Base-by-base conservation (phyloP, 768 basidiomycete genomes). In the Vararia minispora region DNA sequence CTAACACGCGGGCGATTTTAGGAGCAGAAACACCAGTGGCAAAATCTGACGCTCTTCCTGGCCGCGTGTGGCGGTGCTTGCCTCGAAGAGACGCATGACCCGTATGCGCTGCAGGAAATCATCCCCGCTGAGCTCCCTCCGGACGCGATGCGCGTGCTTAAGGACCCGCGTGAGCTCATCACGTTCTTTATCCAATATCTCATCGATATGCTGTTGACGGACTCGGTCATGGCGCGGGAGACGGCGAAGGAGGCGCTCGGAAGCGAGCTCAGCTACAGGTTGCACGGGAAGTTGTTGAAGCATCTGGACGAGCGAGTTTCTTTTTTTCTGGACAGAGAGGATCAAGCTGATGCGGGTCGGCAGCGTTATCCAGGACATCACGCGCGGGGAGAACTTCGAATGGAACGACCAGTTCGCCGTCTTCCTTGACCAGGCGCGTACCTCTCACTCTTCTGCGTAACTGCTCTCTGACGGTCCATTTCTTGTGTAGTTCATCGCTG, bases 21-120 rank as follows among this genome's bases (percentile, higher is more conserved):
- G 84, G 84, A 87, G 14, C 68, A 75, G 47, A 71, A 77, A 28
- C 71, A 67, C 26, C 82, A 88, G 47, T 95, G 90, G 89, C 79
- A 85, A 50, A 88, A 91, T 52, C 61, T 88, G 10, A 79, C 83
- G 0, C 59, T 88, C 17, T 86, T 82, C 58, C 62, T 92, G 27
- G 75, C 84, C 3, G 72, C 83, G 0, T 68, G 79, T n/a, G 76
- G 78, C 26, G 80, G 81, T 4, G 63, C 72, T 5, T 80, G 80
- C 44, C 59, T 74, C 14, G 60, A 65, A 28, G 73, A 80, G 12
- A 60, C 65, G 30, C 64, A 69, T 23, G 64, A 76, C 28, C 56
- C 68, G 24, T 57, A 59, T n/a, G 62, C 67, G 17, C 58, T 86
- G 17, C 60, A 68, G 13, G 50, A 64, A 6, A 61, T 77, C 26